A percentile compares a stretch with the other conserved stretches of the same genome.
phyloP scores from a whole-genome alignment of 305 asterid species.

The Monarda citriodora region DNA sequence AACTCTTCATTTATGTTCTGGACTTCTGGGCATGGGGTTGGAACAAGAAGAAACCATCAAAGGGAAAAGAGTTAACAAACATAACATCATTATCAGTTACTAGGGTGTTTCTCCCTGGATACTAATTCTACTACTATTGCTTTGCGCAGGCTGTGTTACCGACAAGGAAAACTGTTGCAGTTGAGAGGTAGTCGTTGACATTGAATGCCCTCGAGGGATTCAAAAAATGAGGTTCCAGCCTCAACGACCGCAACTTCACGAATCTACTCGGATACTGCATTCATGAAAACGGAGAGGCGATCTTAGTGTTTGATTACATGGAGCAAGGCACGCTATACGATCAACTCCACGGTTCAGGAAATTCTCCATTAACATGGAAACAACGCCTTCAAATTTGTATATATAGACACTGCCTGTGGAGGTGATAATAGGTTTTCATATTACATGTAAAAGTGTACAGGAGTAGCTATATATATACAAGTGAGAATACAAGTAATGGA shows the following conservation, averaged over 20 bases:
- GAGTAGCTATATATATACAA: no score
- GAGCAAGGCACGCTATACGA: conserved; percentile 37
- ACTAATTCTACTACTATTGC: no score
- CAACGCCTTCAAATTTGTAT: conserved; percentile 1
- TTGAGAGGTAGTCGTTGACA: neutral
- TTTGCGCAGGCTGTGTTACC: no score
- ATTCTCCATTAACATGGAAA: conserved; percentile 28
- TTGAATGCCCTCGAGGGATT: neutral
- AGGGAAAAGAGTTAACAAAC: neutral
- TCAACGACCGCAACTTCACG: conserved; percentile 26
- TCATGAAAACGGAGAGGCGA: conserved; percentile 47
- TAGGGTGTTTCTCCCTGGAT: neutral
- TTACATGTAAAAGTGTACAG: no score
- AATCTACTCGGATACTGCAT: conserved; percentile 42
- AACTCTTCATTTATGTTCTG: no score
- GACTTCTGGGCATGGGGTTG: no score
- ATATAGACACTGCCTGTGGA: neutral
- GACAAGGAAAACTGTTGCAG: no score
- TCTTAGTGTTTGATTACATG: conserved; percentile 50
- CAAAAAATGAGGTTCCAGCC: conserved; percentile 9
- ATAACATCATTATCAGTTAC: neutral
- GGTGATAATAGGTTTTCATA: no score
- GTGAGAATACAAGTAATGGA: no score
- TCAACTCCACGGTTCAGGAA: conserved; percentile 33
- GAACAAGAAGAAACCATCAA: conserved; percentile 19